phyloP scores from a whole-genome alignment of 1,139 yeast genomes.

The Sugiyamaella neomexicana region DNA sequence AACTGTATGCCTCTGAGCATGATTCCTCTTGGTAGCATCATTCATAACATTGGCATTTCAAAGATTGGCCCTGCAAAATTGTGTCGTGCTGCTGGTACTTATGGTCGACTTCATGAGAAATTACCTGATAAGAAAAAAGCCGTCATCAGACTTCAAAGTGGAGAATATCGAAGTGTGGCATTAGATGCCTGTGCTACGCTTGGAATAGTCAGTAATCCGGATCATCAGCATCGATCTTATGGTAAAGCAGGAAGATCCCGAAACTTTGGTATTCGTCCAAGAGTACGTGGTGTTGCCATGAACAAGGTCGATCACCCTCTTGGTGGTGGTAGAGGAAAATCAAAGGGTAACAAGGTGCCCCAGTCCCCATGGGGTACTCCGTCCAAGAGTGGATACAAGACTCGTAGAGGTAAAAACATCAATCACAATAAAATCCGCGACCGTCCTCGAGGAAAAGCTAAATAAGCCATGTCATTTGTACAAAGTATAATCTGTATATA shows the following conservation, averaged over 20 bases:
- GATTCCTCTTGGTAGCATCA: constrained; percentile 91
- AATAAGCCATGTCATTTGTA: constrained; percentile 15
- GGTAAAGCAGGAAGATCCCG: constrained; percentile 98
- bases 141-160: constrained; percentile 78
- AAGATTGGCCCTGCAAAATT: constrained; percentile 83
- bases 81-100: constrained; percentile 93
- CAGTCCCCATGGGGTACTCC: constrained; percentile 96
- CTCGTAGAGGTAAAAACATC: constrained; percentile 84
- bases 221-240: constrained; percentile 82
- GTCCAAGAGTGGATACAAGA: constrained; percentile 89
- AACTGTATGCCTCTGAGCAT: constrained; percentile 88
- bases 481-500: constrained; percentile 2
- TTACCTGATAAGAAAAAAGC: constrained; percentile 70
- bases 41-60: constrained; percentile 83
- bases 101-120: constrained; percentile 84
- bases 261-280: constrained; percentile 90
- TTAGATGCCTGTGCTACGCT: constrained; percentile 89
- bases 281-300: constrained; percentile 98
- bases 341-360: constrained; percentile 91
- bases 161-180: constrained; percentile 89
- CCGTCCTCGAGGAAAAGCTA: constrained; percentile 42
- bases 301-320: constrained; percentile 97
- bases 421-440: constrained; percentile 85
- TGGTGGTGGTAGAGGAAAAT: constrained; percentile 99
- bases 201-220: constrained; percentile 93